Base-by-base conservation (phyloP, 2,329 filamentous ascomycete genomes). In the Alternaria hordeiaustralica region DNA sequence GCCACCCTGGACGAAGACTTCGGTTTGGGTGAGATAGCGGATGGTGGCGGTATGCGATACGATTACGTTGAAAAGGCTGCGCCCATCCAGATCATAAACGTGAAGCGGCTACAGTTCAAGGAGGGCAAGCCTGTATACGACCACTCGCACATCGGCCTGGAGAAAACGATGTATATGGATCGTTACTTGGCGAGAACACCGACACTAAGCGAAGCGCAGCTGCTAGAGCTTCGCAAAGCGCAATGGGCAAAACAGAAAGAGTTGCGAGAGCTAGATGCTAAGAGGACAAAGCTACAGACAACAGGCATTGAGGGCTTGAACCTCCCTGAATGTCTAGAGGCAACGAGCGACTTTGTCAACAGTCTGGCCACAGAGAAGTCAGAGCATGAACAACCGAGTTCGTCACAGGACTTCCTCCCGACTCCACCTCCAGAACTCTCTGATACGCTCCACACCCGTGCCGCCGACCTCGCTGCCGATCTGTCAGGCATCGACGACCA, bases 1-100 rank as follows among this genome's bases (percentile, higher is more conserved):
- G 88, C 92, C 47, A 93, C 94, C 3, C 87, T 99, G 3, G 93
- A 96, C 71, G 90, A 90, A 43, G 91, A 92, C 58, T 97, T 97
- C 75, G 93, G 96, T 71, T 87, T 90, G 50, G 90, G 96, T 71
- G 87, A 89, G 26, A 87, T 95, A 28, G 89, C 76, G 47, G 69
- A 66, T 47, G 69, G 66, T 9, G 68, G 67, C 15, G 57, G 67
- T 21, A 67, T 65, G 13, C 76, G 79, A 55, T 80, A 72, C 53
- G 76, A 77, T 26, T 78, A 73, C 33, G 75, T 81, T 66, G 88
- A 87, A 65, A 85, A 86, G n/a, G 83, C 94, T 11, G 94, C 96
- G 1, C 94, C 94, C 0, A 88, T 99, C 30, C 83, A 98, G 18
- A 94, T 97, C 73, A 89, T 99, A 47, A 92, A 94, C 68, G 92